Conservation (phyloP, 345 rosid genomes). For the Euphorbia tirucalli region DNA sequence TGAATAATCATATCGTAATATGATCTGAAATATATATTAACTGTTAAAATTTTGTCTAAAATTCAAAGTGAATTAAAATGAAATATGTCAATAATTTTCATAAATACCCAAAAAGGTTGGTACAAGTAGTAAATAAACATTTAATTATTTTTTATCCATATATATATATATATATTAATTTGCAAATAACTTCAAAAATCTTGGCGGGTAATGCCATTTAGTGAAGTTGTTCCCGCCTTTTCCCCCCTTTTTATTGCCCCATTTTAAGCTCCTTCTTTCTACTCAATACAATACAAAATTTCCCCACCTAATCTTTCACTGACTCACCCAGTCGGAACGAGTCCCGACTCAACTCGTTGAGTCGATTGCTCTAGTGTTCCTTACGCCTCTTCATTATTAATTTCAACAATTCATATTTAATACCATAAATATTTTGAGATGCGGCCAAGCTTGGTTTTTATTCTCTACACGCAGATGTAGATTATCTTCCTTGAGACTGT, state of each 20-base stretch:
- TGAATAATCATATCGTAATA: too few relatives aligned
- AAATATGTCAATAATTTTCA: background rate
- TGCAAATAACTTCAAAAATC: conserved; percentile 9
- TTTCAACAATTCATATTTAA: background rate
- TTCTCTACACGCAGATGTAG: background rate
- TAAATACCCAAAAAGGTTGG: too few relatives aligned
- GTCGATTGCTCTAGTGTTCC: background rate
- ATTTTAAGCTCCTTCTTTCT: background rate
- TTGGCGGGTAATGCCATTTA: conserved; percentile 12
- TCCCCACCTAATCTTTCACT: background rate
- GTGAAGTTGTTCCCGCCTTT: conserved; percentile 14
- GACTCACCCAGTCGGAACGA: background rate
- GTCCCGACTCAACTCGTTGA: conserved; percentile 11
- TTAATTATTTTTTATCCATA: background rate
- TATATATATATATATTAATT: background rate
- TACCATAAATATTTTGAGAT: background rate
- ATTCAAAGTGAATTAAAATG: too few relatives aligned
- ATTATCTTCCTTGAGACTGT: background rate
- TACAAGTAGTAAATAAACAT: background rate
- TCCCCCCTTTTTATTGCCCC: background rate
- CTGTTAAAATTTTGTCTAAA: too few relatives aligned
- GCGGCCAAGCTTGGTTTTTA: background rate
- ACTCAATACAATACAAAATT: background rate
- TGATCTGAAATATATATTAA: too few relatives aligned
- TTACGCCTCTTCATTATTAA: background rate